Evolutionary conservation across 2,329 filamentous ascomycete species (phyloP).

Genomic region (Fusarium sambucinum): DNA sequence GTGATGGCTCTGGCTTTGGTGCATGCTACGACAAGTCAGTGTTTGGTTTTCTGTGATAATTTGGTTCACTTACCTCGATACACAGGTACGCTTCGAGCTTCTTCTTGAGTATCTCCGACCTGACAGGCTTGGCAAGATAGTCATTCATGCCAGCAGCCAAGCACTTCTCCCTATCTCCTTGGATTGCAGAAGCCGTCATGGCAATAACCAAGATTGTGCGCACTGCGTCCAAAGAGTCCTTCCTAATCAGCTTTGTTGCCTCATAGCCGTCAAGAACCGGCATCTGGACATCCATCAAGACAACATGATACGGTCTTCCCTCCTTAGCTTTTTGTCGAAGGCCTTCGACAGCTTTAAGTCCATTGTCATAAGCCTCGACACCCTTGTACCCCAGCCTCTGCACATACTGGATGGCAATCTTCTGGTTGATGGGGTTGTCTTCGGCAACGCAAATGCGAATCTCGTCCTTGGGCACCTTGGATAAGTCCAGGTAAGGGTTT

Average conservation of each 20-base stretch:
- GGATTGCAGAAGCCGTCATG: constrained; percentile 96
- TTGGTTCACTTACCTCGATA: constrained; percentile 48
- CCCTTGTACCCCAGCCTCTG: constrained; percentile 83
- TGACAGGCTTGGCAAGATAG: constrained; percentile 95
- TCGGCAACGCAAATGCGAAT: constrained; percentile 93
- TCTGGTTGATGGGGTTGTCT: constrained; percentile 94
- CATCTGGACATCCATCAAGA: constrained; percentile 98
- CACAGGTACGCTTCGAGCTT: constrained; percentile 75
- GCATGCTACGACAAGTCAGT: constrained; percentile 35
- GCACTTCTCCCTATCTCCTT: constrained; percentile 94
- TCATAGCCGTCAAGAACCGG: constrained; percentile 93
- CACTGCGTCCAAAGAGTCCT: constrained; percentile 80
- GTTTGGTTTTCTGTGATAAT: not conserved
- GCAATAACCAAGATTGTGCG: constrained; percentile 91
- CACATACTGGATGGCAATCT: constrained; percentile 92
- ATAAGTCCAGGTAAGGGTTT: constrained; percentile 73
- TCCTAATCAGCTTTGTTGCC: constrained; percentile 84
- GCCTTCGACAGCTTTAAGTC: constrained; percentile 87
- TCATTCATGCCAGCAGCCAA: constrained; percentile 98
- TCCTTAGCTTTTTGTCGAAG: constrained; percentile 78
- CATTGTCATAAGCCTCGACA: constrained; percentile 91
- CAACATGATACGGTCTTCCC: constrained; percentile 84
- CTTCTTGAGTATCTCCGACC: constrained; percentile 84
- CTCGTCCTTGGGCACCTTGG: constrained; percentile 78
- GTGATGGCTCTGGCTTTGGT: constrained; percentile 22